Conservation (phyloP, 352 stramenopile genomes). For the Globisporangium okanoganense region DNA sequence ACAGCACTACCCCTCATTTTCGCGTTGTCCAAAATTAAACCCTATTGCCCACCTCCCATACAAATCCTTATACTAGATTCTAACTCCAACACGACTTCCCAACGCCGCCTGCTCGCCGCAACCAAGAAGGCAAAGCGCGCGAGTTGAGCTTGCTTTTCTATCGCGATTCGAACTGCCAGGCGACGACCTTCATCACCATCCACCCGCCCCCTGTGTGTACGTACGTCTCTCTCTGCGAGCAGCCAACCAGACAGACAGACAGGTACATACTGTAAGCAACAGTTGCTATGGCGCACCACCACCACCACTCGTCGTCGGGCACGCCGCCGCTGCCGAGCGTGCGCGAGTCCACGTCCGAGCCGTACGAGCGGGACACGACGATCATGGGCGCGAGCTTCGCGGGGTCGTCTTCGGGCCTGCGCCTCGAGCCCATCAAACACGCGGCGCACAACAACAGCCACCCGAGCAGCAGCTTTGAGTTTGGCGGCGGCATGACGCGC, state of each 20-base stretch:
- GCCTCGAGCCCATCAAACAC: slow-evolving; percentile 17
- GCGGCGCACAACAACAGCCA: not conserved
- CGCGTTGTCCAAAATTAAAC: not conserved
- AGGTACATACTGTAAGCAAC: not conserved
- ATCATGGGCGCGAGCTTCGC: slow-evolving; percentile 16
- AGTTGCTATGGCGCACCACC: not conserved
- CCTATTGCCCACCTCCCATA: not conserved
- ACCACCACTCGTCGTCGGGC: slow-evolving; percentile 1
- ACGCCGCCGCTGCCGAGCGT: slow-evolving; percentile 13
- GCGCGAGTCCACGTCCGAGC: slow-evolving; percentile 10
- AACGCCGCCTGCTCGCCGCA: not conserved
- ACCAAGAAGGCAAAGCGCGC: not conserved
- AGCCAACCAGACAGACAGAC: not conserved
- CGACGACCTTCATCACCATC: not conserved
- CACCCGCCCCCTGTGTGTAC: not conserved
- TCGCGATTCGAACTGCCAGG: not conserved
- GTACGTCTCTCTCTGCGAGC: not conserved
- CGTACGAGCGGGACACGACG: slow-evolving; percentile 16
- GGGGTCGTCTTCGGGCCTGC: not conserved
- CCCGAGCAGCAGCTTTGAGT: not conserved
- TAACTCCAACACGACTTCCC: not conserved
- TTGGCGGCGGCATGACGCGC: slow-evolving; percentile 13
- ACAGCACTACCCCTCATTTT: not conserved
- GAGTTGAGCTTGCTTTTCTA: not conserved
- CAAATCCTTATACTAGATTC: not conserved